Percentiles rank a stretch among this genome's conserved stretches.
These are phyloP conservation scores for Claviceps africana DNA, from an alignment of 2,329 filamentous ascomycete species.

Conservation along the genomic window DNA sequence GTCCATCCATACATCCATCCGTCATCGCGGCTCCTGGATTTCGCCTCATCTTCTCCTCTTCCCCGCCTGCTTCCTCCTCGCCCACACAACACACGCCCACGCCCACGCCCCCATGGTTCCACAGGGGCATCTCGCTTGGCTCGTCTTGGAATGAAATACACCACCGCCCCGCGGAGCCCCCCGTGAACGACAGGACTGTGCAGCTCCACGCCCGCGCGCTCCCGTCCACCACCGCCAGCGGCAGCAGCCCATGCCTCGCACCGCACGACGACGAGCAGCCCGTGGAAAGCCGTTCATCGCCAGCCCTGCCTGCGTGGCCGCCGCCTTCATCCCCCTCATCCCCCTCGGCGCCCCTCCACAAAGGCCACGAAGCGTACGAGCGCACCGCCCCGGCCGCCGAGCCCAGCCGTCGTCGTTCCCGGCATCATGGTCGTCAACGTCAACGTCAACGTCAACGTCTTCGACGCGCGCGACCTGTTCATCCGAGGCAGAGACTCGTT, in stretches of 20 bases:
- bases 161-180: neutral
- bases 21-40: neutral
- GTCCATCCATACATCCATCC: too few species aligned
- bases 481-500: conserved; percentile 19
- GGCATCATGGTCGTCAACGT: too few species aligned
- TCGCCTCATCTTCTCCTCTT: neutral
- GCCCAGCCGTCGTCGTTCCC: neutral
- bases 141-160: neutral
- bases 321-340: too few species aligned
- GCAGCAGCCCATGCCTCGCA: neutral
- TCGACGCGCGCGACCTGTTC: conserved; percentile 32
- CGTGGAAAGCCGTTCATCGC: neutral
- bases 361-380: too few species aligned
- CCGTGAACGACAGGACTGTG: neutral
- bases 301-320: too few species aligned
- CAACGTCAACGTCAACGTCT: conserved; percentile 17
- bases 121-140: neutral
- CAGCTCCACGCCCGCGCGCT: neutral
- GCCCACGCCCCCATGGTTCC: neutral
- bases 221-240: too few species aligned
- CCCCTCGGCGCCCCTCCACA: too few species aligned
- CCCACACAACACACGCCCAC: too few species aligned
- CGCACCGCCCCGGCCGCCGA: too few species aligned
- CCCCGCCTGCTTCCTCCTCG: neutral
- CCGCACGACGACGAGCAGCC: neutral